Conservation (phyloP, 768 basidiomycete species). For the Boletales sp. region DNA sequence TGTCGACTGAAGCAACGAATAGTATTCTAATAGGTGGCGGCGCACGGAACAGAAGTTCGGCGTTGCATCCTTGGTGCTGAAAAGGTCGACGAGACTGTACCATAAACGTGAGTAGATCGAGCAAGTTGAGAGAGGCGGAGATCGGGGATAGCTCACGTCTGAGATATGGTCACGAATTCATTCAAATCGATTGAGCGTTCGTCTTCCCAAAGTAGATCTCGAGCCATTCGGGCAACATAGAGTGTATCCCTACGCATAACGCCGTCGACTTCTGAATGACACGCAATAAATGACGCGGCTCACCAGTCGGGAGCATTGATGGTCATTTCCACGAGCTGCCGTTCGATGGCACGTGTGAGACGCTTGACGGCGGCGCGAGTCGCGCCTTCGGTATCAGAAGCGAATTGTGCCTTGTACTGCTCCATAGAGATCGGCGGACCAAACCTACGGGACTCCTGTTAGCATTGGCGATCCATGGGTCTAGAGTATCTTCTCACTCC, state of each 20-base stretch:
- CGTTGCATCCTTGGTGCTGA: constrained; percentile 64
- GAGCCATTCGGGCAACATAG: constrained; percentile 87
- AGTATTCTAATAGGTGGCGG: constrained; percentile 77
- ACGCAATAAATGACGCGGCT: constrained; percentile 24
- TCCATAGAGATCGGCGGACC: constrained; percentile 77
- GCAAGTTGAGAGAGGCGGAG: constrained; percentile 13
- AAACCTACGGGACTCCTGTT: constrained; percentile 50
- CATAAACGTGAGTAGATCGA: constrained; percentile 23
- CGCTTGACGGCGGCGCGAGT: constrained; percentile 81
- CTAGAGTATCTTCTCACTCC: constrained; percentile 46
- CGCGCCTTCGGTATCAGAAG: constrained; percentile 62
- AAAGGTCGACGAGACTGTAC: constrained; percentile 82
- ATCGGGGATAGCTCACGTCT: constrained; percentile 65
- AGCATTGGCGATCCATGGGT: constrained; percentile 7
- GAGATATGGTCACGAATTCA: constrained; percentile 81
- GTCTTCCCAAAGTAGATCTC: constrained; percentile 89
- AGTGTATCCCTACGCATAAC: constrained; percentile 72
- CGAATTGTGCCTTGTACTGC: constrained; percentile 72
- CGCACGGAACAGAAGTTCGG: constrained; percentile 60
- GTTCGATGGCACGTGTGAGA: constrained; percentile 72
- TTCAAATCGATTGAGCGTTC: constrained; percentile 73
- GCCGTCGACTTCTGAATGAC: constrained; percentile 15
- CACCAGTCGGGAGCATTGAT: constrained; percentile 96
- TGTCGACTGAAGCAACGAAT: constrained; percentile 78
- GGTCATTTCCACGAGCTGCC: constrained; percentile 67